Evolutionary conservation across 192 early-diverging fungal genomes (phyloP), one percentile per base, ranked within the genome.

Genomic region (Podila epicladia): DNA sequence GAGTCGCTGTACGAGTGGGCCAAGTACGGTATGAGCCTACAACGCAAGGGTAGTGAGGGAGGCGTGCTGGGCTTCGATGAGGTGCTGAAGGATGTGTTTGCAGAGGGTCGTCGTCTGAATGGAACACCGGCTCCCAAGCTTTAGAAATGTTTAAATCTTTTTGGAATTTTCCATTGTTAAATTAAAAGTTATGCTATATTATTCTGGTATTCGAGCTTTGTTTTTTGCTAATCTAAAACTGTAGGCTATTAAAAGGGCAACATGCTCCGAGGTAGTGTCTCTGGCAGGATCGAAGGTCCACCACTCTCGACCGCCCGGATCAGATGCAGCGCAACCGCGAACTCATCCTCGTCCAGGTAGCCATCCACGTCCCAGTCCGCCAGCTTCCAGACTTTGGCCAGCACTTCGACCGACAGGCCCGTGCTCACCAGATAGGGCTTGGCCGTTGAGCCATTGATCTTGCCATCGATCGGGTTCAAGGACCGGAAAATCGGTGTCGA

Each of bases 281-380:
- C 84, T 1, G 88, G 88, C 37, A 89, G 50, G 48, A 73, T 49
- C 26, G 26, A 17, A 12, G 65, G 68, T 15, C 83, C 86, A 32
- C 89, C 87, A 50, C 67, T 62, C 37, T 85, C 70, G 2, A 86
- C 82, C 4, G 84, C 83, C 50, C 85, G 84, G 66, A 84, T 75
- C 19, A 94, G 72, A 77, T 93, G 91, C 92, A 96, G 90, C 6
- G 94, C 93, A 5, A 94, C 93, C 48, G 91, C 86, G 75, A 96
- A 96, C 85, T 96, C 92, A 57, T 95, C 95, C 59, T 86, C 64
- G 58, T 94, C 93, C 75, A 96, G 83, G 67, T 94, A 93, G 12
- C 95, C 95, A 70, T 93, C 92, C n/a, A 71, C 72, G 38, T 92
- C 92, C 94, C 93, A 95, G 72, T 96, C 94, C 24, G 93, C 86